Evolutionary conservation across 768 basidiomycete genomes (phyloP), one percentile per base, ranked within the genome.

Genomic region (Tubosaeta brunneosetosa): DNA sequence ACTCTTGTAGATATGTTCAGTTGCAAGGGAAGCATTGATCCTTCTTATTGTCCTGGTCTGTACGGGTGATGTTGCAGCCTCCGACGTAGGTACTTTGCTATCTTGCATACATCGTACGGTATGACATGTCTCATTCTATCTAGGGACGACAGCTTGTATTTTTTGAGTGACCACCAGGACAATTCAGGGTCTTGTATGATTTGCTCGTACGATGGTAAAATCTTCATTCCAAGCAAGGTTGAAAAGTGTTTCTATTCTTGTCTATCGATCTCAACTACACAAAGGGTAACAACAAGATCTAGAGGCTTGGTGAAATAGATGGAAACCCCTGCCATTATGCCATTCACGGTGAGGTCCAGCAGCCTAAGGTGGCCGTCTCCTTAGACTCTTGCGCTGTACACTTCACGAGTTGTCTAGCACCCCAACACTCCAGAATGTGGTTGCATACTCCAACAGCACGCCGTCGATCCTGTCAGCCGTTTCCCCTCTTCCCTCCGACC

Each of bases 171-270:
- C 25, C 72, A 45, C 3, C 40, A 56, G 37, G 55, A 52, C 26
- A 70, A 72, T 7, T 83, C 85, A 1, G 78, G 85, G 63, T 85
- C 86, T 12, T 86, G 87, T 62, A 83, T 85, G 84, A 74, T 77
- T 0, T 65, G 83, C 29, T 75, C 84, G 66, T 71, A 81, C 59
- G 71, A 71, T 6, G 61, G 60, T 9, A 85, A 88, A 58, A 61
- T 88, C 9, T 74, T 87, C 56, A 72, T 88, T 9, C 79, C 85
- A 0, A 86, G 86, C 67, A 71, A 86, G 63, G 85, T 85, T 49
- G 49, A 77, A 64, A 27, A 44, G 13, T 13, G 6, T 40, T 42
- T 12, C 26, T 6, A 4, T 41, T 11, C 37, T 16, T 14, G n/a
- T n/a, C 25, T 6, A 5, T 22, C 31, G 2, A 8, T 27, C 42